These are phyloP conservation scores for Cercis canadensis DNA, from an alignment of 306 rosid genomes.

Conservation along the genomic window DNA sequence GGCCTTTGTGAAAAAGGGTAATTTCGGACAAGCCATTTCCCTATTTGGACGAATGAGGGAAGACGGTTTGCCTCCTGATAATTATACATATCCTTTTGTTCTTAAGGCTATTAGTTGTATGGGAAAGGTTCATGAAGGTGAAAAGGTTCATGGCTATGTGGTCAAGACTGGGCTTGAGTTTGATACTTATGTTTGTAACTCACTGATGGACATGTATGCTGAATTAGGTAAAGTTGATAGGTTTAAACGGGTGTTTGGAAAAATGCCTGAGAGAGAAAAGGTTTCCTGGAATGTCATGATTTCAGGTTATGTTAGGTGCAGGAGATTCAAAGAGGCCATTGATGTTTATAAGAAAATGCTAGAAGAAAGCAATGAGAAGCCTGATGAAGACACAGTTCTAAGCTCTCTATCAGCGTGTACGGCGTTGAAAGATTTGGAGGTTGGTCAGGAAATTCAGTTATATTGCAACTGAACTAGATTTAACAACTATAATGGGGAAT, in stretches of 20 bases:
- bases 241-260: slow-evolving; percentile 50
- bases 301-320: slow-evolving; percentile 61
- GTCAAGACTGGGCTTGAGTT: slow-evolving; percentile 58
- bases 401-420: slow-evolving; percentile 73
- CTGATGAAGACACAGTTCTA: slow-evolving; percentile 66
- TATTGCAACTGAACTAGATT: too few species aligned
- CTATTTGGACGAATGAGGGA: slow-evolving; percentile 56
- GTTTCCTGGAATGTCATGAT: slow-evolving; percentile 80
- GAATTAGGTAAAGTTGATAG: slow-evolving; percentile 47
- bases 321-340: slow-evolving; percentile 59
- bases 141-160: slow-evolving; percentile 67
- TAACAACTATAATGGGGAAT: too few species aligned
- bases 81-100: slow-evolving; percentile 77
- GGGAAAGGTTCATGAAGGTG: slow-evolving; percentile 50
- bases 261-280: slow-evolving; percentile 57
- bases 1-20: slow-evolving; percentile 44
- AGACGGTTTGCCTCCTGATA: slow-evolving; percentile 63
- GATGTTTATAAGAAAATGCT: slow-evolving; percentile 50
- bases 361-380: slow-evolving; percentile 52
- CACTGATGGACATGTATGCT: slow-evolving; percentile 71
- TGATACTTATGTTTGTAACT: slow-evolving; percentile 76
- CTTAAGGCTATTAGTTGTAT: slow-evolving; percentile 64
- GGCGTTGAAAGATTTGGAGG: slow-evolving; percentile 51
- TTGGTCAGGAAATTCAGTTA: too few species aligned
- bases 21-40: slow-evolving; percentile 47